Percentiles rank a stretch among this genome's conserved stretches.
These are phyloP conservation scores for Berberis thunbergii DNA, from an alignment of 164 flowering plant species.

Conservation along the genomic window DNA sequence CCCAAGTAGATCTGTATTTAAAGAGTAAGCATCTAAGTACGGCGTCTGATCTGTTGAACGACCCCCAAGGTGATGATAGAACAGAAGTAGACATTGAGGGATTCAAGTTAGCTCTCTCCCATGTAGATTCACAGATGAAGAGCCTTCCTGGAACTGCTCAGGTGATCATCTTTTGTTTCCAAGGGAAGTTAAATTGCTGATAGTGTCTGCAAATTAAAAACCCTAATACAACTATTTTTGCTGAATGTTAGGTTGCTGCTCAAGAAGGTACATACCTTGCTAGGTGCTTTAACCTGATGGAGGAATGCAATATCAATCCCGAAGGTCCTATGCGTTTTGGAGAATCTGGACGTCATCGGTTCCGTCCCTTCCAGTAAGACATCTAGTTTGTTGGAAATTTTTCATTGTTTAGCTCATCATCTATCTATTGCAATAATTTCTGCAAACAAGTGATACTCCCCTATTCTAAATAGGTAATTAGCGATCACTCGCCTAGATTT, in stretches of 20 bases:
- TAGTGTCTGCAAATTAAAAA: too few species aligned
- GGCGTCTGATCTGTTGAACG: slow-evolving; percentile 41
- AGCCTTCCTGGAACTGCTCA: slow-evolving; percentile 94
- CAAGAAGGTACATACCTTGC: slow-evolving; percentile 90
- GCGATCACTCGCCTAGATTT: too few species aligned
- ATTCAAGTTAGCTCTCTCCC: slow-evolving; percentile 59
- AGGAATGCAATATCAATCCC: slow-evolving; percentile 40
- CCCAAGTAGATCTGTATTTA: slow-evolving; percentile 66
- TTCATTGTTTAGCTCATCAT: neutral
- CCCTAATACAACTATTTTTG: neutral
- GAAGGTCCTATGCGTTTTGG: slow-evolving; percentile 67
- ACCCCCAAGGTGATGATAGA: slow-evolving; percentile 36
- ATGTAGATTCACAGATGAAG: slow-evolving; percentile 80
- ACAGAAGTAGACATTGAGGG: slow-evolving; percentile 56
- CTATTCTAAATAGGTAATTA: too few species aligned
- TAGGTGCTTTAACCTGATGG: slow-evolving; percentile 60
- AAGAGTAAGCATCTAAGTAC: slow-evolving; percentile 46
- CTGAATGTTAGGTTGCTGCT: slow-evolving; percentile 69
- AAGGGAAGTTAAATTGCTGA: neutral
- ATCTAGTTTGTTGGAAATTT: neutral
- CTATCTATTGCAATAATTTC: neutral
- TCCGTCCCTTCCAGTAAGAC: slow-evolving; percentile 66
- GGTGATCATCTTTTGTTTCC: slow-evolving; percentile 27
- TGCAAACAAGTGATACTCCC: too few species aligned
- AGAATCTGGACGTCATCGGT: slow-evolving; percentile 64